Conservation (phyloP, 495 filamentous ascomycete species). For the Saxophila tyrrhenica region DNA sequence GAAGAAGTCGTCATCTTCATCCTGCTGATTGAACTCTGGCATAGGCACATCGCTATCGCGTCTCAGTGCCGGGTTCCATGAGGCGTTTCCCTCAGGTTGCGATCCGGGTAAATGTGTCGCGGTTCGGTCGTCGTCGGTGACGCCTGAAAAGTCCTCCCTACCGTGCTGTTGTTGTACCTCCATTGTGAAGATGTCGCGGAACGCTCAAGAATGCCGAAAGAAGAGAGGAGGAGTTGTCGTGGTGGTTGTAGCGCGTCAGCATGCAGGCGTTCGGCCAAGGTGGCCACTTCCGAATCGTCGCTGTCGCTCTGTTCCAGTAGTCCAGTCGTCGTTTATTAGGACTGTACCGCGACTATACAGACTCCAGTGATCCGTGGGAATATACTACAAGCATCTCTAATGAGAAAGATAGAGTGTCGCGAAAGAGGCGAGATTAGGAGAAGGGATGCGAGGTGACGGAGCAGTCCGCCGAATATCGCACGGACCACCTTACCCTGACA, state of each 20-base stretch:
- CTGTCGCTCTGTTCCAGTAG: no score
- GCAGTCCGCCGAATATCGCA: no score
- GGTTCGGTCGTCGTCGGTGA: background rate
- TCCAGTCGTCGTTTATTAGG: no score
- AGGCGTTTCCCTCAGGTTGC: background rate
- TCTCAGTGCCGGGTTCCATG: constrained; percentile 19
- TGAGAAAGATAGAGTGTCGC: background rate
- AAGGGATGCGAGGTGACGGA: no score
- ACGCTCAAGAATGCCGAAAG: background rate
- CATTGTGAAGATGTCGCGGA: background rate
- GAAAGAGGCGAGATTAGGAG: background rate
- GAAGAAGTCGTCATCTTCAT: constrained; percentile 30
- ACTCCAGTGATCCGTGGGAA: background rate
- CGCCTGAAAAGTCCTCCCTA: background rate
- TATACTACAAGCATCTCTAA: background rate
- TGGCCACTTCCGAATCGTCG: background rate
- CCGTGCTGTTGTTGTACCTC: background rate
- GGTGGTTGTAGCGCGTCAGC: background rate
- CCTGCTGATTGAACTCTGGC: background rate
- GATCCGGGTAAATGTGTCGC: background rate
- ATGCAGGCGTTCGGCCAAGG: background rate
- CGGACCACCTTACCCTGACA: no score
- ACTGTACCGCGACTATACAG: no score
- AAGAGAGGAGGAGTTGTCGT: background rate
- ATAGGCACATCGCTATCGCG: constrained; percentile 6